Conservation (phyloP, 2,329 filamentous ascomycete genomes). For the Calonectria multiphialidica region DNA sequence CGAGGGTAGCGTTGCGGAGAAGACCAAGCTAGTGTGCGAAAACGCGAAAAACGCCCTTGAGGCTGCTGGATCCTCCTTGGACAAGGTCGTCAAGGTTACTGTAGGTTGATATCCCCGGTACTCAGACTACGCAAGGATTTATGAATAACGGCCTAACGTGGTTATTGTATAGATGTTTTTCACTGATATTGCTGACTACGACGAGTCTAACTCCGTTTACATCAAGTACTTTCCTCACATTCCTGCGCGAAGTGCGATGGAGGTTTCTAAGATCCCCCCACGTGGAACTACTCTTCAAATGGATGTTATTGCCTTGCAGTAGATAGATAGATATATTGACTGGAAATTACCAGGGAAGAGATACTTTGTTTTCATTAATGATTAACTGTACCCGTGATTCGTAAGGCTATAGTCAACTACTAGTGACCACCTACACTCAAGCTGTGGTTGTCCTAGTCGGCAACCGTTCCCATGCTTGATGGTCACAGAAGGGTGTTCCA, state of each 20-base stretch:
- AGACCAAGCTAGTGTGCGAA: not conserved
- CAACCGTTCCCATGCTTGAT: no score
- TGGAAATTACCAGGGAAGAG: no score
- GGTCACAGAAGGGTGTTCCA: no score
- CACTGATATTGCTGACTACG: not conserved
- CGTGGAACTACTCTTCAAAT: not conserved
- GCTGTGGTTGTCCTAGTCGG: no score
- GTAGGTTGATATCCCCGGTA: not conserved
- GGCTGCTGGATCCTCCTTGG: not conserved
- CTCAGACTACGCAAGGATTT: not conserved
- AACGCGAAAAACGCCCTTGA: not conserved
- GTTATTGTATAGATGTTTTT: not conserved
- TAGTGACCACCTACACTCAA: no score
- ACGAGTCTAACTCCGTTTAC: not conserved
- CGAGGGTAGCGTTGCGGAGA: not conserved
- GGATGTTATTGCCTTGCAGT: not conserved
- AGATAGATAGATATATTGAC: no score
- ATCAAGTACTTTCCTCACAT: not conserved
- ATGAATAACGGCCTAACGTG: no score
- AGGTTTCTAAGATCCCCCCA: not conserved
- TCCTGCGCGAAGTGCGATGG: not conserved
- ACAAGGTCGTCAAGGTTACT: not conserved
- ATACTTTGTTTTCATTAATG: no score
- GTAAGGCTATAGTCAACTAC: no score
- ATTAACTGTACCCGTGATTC: no score